Percentiles rank a stretch among this genome's conserved stretches.
Conservation (phyloP, 768 basidiomycete genomes). For the Auriscalpium orientale region DNA sequence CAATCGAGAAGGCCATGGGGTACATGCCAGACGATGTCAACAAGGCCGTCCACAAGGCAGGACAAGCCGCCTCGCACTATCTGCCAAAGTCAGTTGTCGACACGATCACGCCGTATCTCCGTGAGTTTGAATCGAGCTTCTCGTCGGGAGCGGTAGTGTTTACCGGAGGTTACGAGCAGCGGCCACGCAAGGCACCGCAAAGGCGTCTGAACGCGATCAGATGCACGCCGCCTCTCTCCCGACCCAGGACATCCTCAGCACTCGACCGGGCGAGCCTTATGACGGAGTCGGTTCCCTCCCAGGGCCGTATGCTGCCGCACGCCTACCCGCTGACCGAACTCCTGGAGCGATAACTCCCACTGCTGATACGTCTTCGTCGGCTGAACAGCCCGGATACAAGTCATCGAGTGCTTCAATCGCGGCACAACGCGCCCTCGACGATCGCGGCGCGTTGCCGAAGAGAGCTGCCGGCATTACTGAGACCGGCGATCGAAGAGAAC, state of each 20-base stretch:
- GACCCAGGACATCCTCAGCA: not conserved
- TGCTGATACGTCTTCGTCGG: too few relatives aligned
- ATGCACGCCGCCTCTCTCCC: not conserved
- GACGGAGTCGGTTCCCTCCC: not conserved
- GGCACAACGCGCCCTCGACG: too few relatives aligned
- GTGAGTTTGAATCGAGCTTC: constrained; percentile 10
- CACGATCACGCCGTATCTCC: constrained; percentile 16
- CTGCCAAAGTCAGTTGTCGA: constrained; percentile 17
- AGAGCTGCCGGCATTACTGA: not conserved
- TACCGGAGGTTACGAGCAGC: not conserved
- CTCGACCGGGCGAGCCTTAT: not conserved
- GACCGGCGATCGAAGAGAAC: not conserved
- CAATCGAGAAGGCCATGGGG: not conserved
- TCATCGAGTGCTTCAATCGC: too few relatives aligned
- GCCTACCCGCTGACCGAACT: not conserved
- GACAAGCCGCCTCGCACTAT: constrained; percentile 14
- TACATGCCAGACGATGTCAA: not conserved
- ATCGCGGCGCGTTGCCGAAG: not conserved
- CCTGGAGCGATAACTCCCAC: not conserved
- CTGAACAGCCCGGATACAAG: too few relatives aligned
- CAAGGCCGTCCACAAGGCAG: constrained; percentile 1
- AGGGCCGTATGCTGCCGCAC: not conserved
- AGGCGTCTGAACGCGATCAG: not conserved
- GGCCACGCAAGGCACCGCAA: not conserved
- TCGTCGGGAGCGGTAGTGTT: not conserved